phyloP scores from a whole-genome alignment of 2,329 filamentous ascomycete genomes.

The Colletotrichum sp. region DNA sequence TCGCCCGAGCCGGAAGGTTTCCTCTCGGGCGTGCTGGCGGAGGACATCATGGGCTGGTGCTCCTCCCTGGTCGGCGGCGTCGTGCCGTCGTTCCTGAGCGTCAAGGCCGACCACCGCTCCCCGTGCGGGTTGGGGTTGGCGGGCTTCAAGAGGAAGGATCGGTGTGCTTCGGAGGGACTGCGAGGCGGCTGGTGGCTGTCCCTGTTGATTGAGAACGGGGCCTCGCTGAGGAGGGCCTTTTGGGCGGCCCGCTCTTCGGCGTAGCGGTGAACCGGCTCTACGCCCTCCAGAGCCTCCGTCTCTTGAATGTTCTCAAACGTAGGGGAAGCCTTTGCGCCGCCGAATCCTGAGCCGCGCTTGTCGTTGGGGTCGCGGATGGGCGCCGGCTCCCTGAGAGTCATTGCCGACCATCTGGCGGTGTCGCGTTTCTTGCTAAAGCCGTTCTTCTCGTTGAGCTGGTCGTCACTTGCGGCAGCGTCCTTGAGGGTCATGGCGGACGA shows the following conservation, averaged over 20 bases:
- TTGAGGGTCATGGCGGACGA: constrained; percentile 14
- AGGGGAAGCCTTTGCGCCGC: neutral
- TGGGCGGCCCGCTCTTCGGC: neutral
- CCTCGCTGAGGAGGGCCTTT: constrained; percentile 5
- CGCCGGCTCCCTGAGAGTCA: constrained; percentile 6
- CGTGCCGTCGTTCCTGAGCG: neutral
- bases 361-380: constrained; percentile 2
- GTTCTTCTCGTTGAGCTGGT: neutral
- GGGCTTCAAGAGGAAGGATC: constrained; percentile 14
- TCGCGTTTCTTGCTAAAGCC: constrained; percentile 11
- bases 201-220: constrained; percentile 10
- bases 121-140: neutral
- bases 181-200: neutral
- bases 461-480: neutral
- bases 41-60: neutral
- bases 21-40: constrained; percentile 8
- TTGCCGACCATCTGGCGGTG: constrained; percentile 12
- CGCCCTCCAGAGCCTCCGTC: neutral
- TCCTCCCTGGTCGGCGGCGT: neutral
- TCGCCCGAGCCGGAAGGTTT: neutral
- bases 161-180: neutral
- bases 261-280: constrained; percentile 2
- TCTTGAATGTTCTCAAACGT: constrained; percentile 13
- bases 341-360: constrained; percentile 10
- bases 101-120: constrained; percentile 16